phyloP scores from a whole-genome alignment of 441 rosid species.

The Eruca vesicaria region DNA sequence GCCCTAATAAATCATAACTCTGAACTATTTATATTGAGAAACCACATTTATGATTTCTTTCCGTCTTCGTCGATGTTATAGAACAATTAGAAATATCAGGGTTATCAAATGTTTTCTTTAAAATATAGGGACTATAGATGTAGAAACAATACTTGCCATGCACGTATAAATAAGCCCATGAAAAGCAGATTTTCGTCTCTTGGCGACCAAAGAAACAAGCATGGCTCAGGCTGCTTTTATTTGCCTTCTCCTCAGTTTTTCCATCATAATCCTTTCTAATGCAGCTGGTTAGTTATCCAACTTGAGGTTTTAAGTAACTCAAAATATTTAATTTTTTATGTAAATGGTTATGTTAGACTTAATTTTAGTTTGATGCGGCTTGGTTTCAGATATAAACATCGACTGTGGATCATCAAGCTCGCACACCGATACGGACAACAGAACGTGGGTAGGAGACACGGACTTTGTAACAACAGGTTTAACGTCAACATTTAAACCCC shows the following conservation, averaged over 20 bases:
- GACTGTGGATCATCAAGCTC: slow-evolving; percentile 52
- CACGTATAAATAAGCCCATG: slow-evolving; percentile 1
- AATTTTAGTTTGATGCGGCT: slow-evolving; percentile 5
- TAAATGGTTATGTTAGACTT: not conserved
- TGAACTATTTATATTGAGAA: not conserved
- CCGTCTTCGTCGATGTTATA: not conserved
- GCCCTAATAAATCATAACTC: not conserved
- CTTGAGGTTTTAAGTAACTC: not conserved
- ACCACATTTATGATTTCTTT: not conserved
- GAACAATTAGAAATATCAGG: not conserved
- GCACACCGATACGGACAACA: slow-evolving; percentile 27
- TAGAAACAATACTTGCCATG: not conserved
- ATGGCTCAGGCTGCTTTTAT: slow-evolving; percentile 12
- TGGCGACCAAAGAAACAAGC: slow-evolving; percentile 6
- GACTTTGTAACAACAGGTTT: slow-evolving; percentile 32
- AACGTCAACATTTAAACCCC: not conserved
- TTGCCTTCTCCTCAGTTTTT: slow-evolving; percentile 7
- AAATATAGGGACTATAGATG: not conserved
- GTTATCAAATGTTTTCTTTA: not conserved
- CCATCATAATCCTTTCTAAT: slow-evolving; percentile 3
- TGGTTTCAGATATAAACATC: slow-evolving; percentile 36
- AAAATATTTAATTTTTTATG: not conserved
- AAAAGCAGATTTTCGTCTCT: not conserved
- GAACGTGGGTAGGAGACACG: slow-evolving; percentile 50
- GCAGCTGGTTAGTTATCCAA: slow-evolving; percentile 23